Evolutionary conservation across 495 filamentous ascomycete genomes (phyloP).

Genomic region (Amniculicola lignicola): DNA sequence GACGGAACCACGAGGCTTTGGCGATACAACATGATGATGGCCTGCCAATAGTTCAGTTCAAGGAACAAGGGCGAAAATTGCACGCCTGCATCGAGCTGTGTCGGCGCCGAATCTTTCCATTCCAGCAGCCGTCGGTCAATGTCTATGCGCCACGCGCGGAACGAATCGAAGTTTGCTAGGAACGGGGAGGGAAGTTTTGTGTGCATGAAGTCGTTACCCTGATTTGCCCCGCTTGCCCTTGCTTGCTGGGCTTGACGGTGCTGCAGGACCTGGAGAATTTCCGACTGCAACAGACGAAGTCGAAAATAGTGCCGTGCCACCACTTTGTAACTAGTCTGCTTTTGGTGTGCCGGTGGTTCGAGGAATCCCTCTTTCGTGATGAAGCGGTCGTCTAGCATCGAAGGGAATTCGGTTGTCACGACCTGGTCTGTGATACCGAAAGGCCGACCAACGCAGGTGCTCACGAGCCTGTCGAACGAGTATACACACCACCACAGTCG

Average conservation of each 20-base stretch:
- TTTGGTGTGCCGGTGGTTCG: constrained; percentile 44
- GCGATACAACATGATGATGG: constrained; percentile 93
- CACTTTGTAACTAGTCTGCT: constrained; percentile 74
- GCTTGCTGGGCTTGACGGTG: constrained; percentile 75
- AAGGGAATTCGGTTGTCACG: constrained; percentile 89
- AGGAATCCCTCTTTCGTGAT: constrained; percentile 82
- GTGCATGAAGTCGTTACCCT: constrained; percentile 68
- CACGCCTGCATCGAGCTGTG: constrained; percentile 74
- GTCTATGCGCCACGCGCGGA: constrained; percentile 83
- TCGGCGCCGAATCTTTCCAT: constrained; percentile 83
- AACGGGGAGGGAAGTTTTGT: constrained; percentile 80
- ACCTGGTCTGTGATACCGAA: constrained; percentile 93
- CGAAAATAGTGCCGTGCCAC: constrained; percentile 90
- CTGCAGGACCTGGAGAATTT: constrained; percentile 91
- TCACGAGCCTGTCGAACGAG: constrained; percentile 79
- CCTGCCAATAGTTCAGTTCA: constrained; percentile 96
- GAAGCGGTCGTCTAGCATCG: constrained; percentile 77
- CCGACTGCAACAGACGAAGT: constrained; percentile 86
- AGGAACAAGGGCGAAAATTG: constrained; percentile 81
- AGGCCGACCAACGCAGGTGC: constrained; percentile 71
- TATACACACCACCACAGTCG: constrained; percentile 97
- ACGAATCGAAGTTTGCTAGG: constrained; percentile 75
- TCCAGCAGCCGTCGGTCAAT: constrained; percentile 78
- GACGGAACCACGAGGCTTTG: constrained; percentile 87
- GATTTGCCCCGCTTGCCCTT: constrained; percentile 54